phyloP scores from a whole-genome alignment of 306 rosid genomes.

The Pyrus communis region DNA sequence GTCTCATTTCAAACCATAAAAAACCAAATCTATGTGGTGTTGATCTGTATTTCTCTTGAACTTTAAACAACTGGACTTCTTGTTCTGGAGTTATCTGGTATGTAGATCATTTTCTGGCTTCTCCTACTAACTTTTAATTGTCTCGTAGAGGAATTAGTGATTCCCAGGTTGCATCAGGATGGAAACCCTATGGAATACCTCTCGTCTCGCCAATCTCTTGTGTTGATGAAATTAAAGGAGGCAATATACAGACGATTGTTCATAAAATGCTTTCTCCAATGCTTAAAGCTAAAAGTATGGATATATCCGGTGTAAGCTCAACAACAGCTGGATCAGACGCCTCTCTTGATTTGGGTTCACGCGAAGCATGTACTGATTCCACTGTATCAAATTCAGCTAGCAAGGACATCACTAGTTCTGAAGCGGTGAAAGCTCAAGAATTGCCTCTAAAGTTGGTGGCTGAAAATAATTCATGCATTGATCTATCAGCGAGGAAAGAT shows the following conservation, averaged over 20 bases:
- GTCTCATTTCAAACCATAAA: not conserved
- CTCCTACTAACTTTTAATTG: constrained; percentile 1
- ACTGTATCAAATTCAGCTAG: constrained; percentile 33
- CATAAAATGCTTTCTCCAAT: constrained; percentile 64
- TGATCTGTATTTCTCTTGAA: not conserved
- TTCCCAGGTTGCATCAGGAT: constrained; percentile 59
- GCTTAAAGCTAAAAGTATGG: constrained; percentile 44
- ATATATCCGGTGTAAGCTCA: constrained; percentile 39
- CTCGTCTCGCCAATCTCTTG: constrained; percentile 60
- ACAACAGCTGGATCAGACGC: constrained; percentile 33
- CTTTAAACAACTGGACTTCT: not conserved
- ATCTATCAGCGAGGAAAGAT: constrained; percentile 73
- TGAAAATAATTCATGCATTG: constrained; percentile 65
- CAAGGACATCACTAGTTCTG: constrained; percentile 39
- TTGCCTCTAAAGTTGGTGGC: constrained; percentile 73
- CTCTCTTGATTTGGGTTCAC: constrained; percentile 20
- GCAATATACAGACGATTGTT: constrained; percentile 58
- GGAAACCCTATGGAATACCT: constrained; percentile 83
- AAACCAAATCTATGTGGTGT: not conserved
- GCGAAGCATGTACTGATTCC: constrained; percentile 31
- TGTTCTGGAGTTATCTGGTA: not conserved
- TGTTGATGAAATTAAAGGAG: constrained; percentile 58
- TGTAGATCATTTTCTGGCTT: not conserved
- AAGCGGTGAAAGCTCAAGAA: constrained; percentile 28
- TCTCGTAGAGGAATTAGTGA: constrained; percentile 46